phyloP scores from a whole-genome alignment of 495 filamentous ascomycete genomes.

The Hypoxylon crocopeplum region DNA sequence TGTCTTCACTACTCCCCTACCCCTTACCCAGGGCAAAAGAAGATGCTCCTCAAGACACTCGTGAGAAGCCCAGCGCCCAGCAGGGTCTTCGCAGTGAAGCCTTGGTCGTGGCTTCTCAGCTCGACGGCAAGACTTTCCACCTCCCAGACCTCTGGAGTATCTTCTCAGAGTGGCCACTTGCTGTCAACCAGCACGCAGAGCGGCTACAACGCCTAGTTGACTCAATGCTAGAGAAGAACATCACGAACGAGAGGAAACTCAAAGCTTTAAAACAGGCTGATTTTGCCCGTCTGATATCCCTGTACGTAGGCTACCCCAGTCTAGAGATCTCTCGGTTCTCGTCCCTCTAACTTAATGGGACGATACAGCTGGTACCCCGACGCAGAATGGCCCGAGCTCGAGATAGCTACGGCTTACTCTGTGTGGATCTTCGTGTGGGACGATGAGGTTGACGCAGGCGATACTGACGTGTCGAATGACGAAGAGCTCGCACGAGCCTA shows the following conservation, averaged over 20 bases:
- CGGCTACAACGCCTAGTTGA: slow-evolving; percentile 25
- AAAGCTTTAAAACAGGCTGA: slow-evolving; percentile 38
- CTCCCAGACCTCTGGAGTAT: slow-evolving; percentile 38
- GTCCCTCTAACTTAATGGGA: background rate
- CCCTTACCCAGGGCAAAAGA: slow-evolving; percentile 4
- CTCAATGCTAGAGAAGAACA: slow-evolving; percentile 31
- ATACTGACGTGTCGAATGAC: slow-evolving; percentile 36
- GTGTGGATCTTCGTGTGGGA: slow-evolving; percentile 45
- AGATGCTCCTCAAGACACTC: background rate
- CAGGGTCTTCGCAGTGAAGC: slow-evolving; percentile 27
- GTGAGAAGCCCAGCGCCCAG: background rate
- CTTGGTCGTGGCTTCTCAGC: slow-evolving; percentile 25
- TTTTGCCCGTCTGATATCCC: slow-evolving; percentile 38
- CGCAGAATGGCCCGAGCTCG: slow-evolving; percentile 40
- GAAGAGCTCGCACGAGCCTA: slow-evolving; percentile 38
- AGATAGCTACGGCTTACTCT: slow-evolving; percentile 37
- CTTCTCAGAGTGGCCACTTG: slow-evolving; percentile 34
- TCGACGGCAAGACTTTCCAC: slow-evolving; percentile 32
- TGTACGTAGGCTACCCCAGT: slow-evolving; percentile 17
- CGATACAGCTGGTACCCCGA: slow-evolving; percentile 40
- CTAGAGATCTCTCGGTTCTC: background rate
- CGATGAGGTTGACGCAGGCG: slow-evolving; percentile 39
- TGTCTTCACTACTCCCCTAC: slow-evolving; percentile 19
- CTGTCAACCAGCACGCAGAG: slow-evolving; percentile 30
- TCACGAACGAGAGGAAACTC: slow-evolving; percentile 38